These are phyloP conservation scores for Colletotrichum graminicola DNA, from an alignment of 2,329 filamentous ascomycete species.

Conservation along the genomic window DNA sequence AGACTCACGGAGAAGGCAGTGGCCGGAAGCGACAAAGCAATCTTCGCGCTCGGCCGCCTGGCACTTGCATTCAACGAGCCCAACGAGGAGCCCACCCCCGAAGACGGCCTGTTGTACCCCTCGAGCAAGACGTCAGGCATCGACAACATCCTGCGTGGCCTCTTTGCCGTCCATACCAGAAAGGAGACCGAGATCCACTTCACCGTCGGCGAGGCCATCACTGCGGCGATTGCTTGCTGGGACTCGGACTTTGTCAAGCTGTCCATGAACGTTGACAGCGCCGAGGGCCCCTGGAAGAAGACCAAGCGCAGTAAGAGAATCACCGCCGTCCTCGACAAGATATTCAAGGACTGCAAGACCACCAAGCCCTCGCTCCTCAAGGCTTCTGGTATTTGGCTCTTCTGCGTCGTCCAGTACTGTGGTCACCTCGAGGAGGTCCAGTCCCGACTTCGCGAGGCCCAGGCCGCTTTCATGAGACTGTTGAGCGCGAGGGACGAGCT, in stretches of 20 bases:
- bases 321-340: constrained; percentile 71
- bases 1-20: constrained; percentile 78
- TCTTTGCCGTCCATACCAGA: constrained; percentile 85
- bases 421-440: constrained; percentile 83
- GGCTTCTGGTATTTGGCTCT: constrained; percentile 94
- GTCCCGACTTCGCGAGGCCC: constrained; percentile 79
- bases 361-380: constrained; percentile 92
- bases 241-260: constrained; percentile 82
- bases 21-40: constrained; percentile 84
- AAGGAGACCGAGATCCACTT: constrained; percentile 92
- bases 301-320: constrained; percentile 33
- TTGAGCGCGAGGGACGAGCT: constrained; percentile 91
- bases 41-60: constrained; percentile 83
- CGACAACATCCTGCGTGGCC: constrained; percentile 62
- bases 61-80: constrained; percentile 70
- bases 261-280: constrained; percentile 77
- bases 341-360: constrained; percentile 81
- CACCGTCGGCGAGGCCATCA: constrained; percentile 88
- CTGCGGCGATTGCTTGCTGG: constrained; percentile 84
- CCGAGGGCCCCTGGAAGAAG: constrained; percentile 57
- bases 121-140: constrained; percentile 32
- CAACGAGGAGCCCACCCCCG: constrained; percentile 45
- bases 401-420: constrained; percentile 91
- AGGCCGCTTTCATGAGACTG: constrained; percentile 88
- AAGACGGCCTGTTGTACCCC: constrained; percentile 28